These are phyloP conservation scores for Blastobotrys malaysiensis DNA, from an alignment of 1,139 yeast species.

Conservation along the genomic window DNA sequence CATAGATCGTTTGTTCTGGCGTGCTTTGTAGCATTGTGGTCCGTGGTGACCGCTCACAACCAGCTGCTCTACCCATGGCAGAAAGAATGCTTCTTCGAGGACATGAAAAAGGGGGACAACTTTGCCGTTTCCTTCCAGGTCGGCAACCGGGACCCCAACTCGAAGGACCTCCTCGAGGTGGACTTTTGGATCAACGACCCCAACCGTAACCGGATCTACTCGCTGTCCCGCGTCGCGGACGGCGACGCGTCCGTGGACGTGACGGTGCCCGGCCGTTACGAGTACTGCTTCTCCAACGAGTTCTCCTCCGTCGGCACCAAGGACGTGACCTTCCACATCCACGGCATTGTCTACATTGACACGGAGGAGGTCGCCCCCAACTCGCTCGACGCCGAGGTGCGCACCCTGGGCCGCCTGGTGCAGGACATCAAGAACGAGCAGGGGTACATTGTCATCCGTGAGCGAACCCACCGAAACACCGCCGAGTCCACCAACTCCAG, in stretches of 20 bases:
- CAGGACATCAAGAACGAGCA: slow-evolving; percentile 84
- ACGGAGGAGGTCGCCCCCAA: slow-evolving; percentile 76
- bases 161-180: slow-evolving; percentile 69
- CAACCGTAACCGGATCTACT: slow-evolving; percentile 48
- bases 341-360: slow-evolving; percentile 86
- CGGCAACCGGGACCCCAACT: slow-evolving; percentile 80
- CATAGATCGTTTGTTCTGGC: slow-evolving; percentile 7
- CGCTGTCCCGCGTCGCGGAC: slow-evolving; percentile 58
- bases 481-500: slow-evolving; percentile 96
- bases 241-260: slow-evolving; percentile 75
- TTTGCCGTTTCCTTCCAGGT: slow-evolving; percentile 88
- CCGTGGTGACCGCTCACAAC: slow-evolving; percentile 56
- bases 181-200: slow-evolving; percentile 69
- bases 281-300: slow-evolving; percentile 91
- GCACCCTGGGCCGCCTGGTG: slow-evolving; percentile 68
- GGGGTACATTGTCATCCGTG: slow-evolving; percentile 88
- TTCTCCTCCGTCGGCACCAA: slow-evolving; percentile 64
- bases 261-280: slow-evolving; percentile 62
- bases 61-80: slow-evolving; percentile 81
- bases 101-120: slow-evolving; percentile 76
- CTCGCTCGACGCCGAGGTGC: slow-evolving; percentile 80
- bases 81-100: slow-evolving; percentile 83
- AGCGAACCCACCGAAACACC: slow-evolving; percentile 96
- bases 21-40: slow-evolving; percentile 9
- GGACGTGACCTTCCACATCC: slow-evolving; percentile 93